phyloP scores from a whole-genome alignment of 2,329 filamentous ascomycete species.

The Arthrobotrys iridis region DNA sequence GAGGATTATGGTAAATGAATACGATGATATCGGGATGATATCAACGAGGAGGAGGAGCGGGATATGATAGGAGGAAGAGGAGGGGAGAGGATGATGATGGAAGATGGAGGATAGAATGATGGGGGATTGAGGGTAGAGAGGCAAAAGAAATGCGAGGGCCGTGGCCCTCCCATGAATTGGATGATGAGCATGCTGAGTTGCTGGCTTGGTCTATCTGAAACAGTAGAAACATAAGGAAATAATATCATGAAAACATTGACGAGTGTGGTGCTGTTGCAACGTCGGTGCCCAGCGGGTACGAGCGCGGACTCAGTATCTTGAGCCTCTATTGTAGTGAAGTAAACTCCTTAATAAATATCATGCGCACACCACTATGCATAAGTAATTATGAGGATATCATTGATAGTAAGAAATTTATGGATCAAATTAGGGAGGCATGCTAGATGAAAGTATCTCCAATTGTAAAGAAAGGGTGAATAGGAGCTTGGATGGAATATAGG shows the following conservation, averaged over 20 bases:
- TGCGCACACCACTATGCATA: no score
- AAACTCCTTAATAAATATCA: no score
- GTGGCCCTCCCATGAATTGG: not conserved
- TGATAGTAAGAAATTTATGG: no score
- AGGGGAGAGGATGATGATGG: not conserved
- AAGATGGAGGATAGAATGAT: not conserved
- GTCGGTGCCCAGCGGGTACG: not conserved
- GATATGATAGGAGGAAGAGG: not conserved
- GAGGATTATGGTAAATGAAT: not conserved
- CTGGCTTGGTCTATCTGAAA: not conserved
- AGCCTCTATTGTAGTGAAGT: no score
- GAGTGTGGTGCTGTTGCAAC: no score
- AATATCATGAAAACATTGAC: not conserved
- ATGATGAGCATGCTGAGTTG: not conserved
- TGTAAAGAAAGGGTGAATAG: no score
- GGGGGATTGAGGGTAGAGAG: not conserved
- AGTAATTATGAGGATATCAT: no score
- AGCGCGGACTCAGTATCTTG: not conserved
- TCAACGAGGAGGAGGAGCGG: conserved; percentile 33
- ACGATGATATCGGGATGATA: not conserved
- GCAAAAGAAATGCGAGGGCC: not conserved
- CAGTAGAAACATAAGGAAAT: not conserved
- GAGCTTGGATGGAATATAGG: no score
- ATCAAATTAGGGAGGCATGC: no score
- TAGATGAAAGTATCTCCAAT: no score